Evolutionary conservation across 2,329 filamentous ascomycete genomes (phyloP).

Genomic region (Xylaria sp.): DNA sequence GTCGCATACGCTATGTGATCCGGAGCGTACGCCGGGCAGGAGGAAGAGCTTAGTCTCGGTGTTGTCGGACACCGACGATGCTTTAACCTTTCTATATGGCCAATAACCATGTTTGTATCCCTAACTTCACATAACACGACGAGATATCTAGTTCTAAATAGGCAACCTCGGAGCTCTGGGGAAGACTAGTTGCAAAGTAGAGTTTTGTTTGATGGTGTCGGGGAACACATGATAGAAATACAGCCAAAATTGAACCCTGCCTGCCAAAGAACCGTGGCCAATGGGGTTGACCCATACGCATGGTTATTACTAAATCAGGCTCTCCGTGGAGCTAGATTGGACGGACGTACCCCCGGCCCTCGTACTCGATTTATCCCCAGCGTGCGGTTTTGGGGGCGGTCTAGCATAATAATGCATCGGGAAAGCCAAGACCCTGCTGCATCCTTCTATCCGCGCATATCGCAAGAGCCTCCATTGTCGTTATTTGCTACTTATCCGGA

Average conservation of each 20-base stretch:
- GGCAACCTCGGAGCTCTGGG: not conserved
- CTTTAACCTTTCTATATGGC: not conserved
- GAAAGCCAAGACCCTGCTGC: too few species aligned
- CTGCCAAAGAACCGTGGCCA: conserved; percentile 9
- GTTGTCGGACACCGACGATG: conserved; percentile 27
- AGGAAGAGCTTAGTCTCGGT: conserved; percentile 3
- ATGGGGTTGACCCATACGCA: conserved; percentile 5
- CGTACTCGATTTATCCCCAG: conserved; percentile 20
- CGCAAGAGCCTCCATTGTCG: not conserved
- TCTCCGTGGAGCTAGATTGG: not conserved
- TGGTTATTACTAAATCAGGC: not conserved
- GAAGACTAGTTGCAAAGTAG: not conserved
- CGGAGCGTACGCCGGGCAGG: not conserved
- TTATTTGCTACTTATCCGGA: not conserved
- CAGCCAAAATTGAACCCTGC: conserved; percentile 24
- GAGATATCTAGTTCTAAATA: not conserved
- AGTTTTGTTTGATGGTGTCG: not conserved
- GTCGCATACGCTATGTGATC: not conserved
- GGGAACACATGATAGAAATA: conserved; percentile 8
- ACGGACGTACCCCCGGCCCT: not conserved
- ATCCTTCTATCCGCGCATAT: not conserved
- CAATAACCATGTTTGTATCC: not conserved
- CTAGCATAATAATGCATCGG: not conserved
- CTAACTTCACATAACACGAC: not conserved
- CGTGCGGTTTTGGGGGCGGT: not conserved